A percentile compares a stretch with the other conserved stretches of the same genome.
These are phyloP conservation scores for Periconia digitata DNA, from an alignment of 2,329 filamentous ascomycete genomes.

Conservation along the genomic window DNA sequence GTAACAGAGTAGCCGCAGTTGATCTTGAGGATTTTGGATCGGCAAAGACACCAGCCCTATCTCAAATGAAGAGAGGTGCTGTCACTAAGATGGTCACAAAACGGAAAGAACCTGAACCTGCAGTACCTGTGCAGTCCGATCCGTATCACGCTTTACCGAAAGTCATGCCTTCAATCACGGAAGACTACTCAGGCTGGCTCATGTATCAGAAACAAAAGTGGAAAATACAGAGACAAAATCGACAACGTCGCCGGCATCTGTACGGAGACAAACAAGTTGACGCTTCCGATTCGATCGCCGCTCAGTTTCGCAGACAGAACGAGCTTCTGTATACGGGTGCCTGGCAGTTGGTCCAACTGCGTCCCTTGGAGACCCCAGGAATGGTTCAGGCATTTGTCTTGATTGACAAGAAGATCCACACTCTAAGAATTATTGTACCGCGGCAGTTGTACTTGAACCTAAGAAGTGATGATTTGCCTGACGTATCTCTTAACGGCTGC, in stretches of 20 bases:
- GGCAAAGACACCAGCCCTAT: conserved; percentile 54
- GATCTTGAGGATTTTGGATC: conserved; percentile 84
- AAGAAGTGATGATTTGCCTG: conserved; percentile 81
- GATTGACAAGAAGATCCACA: conserved; percentile 90
- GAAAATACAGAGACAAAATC: conserved; percentile 94
- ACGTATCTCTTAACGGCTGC: conserved; percentile 83
- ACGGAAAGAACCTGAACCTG: conserved; percentile 50
- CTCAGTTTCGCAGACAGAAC: conserved; percentile 87
- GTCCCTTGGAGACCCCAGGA: conserved; percentile 79
- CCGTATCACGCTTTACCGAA: conserved; percentile 81
- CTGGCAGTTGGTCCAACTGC: conserved; percentile 92
- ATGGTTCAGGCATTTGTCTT: conserved; percentile 86
- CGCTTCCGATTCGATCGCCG: conserved; percentile 63
- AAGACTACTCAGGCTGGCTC: conserved; percentile 86
- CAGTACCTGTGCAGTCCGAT: conserved; percentile 63
- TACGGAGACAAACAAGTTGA: conserved; percentile 80
- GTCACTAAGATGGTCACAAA: conserved; percentile 53
- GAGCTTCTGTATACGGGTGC: conserved; percentile 87
- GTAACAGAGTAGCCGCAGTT: conserved; percentile 53
- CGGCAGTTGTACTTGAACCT: conserved; percentile 90
- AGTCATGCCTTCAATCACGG: conserved; percentile 78
- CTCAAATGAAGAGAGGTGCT: conserved; percentile 42
- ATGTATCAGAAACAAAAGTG: conserved; percentile 98
- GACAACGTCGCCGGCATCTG: conserved; percentile 80
- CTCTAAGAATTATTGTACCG: conserved; percentile 84